Percentiles rank a stretch among this genome's conserved stretches.
Conservation (phyloP, 148 eudicot species). For the Rhododendron molle region DNA sequence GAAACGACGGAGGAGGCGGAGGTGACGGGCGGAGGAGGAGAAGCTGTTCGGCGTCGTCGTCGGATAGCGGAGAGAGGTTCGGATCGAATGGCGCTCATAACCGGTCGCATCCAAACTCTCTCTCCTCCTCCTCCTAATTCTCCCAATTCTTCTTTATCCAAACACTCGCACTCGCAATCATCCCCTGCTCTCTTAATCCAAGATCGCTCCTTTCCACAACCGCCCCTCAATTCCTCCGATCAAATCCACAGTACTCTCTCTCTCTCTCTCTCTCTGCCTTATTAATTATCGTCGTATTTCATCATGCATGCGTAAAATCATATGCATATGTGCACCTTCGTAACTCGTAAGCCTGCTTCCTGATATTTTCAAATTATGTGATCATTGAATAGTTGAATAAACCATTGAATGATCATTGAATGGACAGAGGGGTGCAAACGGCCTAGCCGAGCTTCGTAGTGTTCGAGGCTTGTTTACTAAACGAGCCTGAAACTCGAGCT, state of each 20-base stretch:
- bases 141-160: background rate
- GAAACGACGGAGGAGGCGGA: background rate
- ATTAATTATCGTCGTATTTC: background rate
- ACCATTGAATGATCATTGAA: too few relatives aligned
- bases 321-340: background rate
- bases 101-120: constrained; percentile 24
- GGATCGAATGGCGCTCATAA: constrained; percentile 27
- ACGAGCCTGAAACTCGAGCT: too few relatives aligned
- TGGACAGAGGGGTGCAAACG: too few relatives aligned
- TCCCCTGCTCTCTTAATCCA: constrained; percentile 1
- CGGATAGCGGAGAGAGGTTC: constrained; percentile 22
- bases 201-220: background rate
- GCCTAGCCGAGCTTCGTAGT: too few relatives aligned
- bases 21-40: background rate
- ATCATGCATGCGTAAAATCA: background rate
- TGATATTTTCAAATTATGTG: background rate
- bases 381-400: background rate
- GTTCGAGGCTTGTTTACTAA: too few relatives aligned
- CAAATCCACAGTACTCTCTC: background rate
- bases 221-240: background rate
- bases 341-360: background rate
- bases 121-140: background rate
- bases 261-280: background rate
- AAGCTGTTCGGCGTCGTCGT: constrained; percentile 8
- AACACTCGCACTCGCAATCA: constrained; percentile 4